Evolutionary conservation across 2,329 filamentous ascomycete species (phyloP), one percentile per base, ranked within the genome.

Genomic region (Corynespora cassiicola): DNA sequence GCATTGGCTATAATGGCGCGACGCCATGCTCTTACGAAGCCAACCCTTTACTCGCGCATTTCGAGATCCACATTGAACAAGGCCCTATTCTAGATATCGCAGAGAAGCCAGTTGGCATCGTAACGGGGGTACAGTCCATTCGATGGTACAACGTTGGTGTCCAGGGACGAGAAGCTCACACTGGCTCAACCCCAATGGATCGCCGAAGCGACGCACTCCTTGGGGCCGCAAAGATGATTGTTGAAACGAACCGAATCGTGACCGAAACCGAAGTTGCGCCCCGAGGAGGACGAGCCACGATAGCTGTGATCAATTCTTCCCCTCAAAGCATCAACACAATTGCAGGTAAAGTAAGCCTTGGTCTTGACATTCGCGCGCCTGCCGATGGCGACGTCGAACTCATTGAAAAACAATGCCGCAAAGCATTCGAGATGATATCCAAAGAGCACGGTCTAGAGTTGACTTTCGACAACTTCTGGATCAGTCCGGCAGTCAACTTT

Each of bases 21-120:
- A 46, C 35, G 5, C 33, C 33, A 7, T 31, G 25, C 21, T 42
- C 39, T 8, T 46, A 21, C 18, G 25, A 42, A 7, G 70, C 73
- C 15, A 79, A 76, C 9, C 84, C 84, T 0, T 79, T 88, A 61
- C 83, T 79, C 1, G 86, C 85, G 0, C 86, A 90, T 62, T 90
- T 90, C 54, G 86, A 90, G 63, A 74, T 90, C 11, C 87, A 90
- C 58, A 90, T 90, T 33, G 88, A 92, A 62, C 88, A 92, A 60
- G 86, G 87, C 0, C 86, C 86, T 0, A 80, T 87, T 25, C 74
- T 92, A 0, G 82, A 89, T 53, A 89, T 86, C 0, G 80, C 81
- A n/a, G 15, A 38, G 12, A 30, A 37, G 15, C 22, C 32, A 7
- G 31, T 40, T 16, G 37, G 36, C 15, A 33, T 42, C 10, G 42